phyloP scores from a whole-genome alignment of 805 yeast genomes.

The Pichia sporocuriosa region DNA sequence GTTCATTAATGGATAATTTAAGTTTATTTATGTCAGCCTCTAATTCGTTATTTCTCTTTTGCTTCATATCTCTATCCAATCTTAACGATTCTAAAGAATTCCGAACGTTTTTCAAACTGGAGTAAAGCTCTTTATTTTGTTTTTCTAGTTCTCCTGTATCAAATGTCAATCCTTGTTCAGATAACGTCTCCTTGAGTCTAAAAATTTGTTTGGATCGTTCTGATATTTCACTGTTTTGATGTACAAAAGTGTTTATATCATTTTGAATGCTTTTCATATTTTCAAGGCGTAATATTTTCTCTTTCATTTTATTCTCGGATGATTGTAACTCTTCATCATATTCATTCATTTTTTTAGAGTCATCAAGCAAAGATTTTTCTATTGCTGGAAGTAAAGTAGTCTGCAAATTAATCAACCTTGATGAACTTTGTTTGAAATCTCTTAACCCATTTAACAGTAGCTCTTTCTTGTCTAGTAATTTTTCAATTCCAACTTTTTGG shows the following conservation, averaged over 20 bases:
- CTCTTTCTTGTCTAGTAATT: constrained; percentile 24
- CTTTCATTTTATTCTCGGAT: constrained; percentile 23
- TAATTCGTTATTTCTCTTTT: constrained; percentile 37
- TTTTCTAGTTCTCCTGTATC: constrained; percentile 43
- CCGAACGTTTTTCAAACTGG: constrained; percentile 37
- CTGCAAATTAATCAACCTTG: constrained; percentile 16
- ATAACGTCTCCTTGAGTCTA: constrained; percentile 4
- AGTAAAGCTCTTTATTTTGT: constrained; percentile 32
- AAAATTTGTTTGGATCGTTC: constrained; percentile 11
- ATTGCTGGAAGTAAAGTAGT: constrained; percentile 27
- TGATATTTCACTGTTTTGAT: constrained; percentile 7
- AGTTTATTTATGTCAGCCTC: constrained; percentile 50
- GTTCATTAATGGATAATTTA: constrained; percentile 42
- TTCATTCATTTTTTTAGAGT: background rate
- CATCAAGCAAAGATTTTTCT: background rate
- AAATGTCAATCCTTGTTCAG: constrained; percentile 21
- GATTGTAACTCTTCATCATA: constrained; percentile 10
- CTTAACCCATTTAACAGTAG: constrained; percentile 24
- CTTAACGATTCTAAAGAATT: constrained; percentile 24
- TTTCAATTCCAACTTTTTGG: constrained; percentile 15
- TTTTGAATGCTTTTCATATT: constrained; percentile 9
- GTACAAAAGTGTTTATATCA: constrained; percentile 7
- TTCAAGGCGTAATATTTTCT: constrained; percentile 1
- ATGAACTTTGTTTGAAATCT: constrained; percentile 25
- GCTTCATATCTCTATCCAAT: constrained; percentile 39